A percentile compares a stretch with the other conserved stretches of the same genome.
phyloP scores from a whole-genome alignment of 805 yeast species.

The Candida patagonica region DNA sequence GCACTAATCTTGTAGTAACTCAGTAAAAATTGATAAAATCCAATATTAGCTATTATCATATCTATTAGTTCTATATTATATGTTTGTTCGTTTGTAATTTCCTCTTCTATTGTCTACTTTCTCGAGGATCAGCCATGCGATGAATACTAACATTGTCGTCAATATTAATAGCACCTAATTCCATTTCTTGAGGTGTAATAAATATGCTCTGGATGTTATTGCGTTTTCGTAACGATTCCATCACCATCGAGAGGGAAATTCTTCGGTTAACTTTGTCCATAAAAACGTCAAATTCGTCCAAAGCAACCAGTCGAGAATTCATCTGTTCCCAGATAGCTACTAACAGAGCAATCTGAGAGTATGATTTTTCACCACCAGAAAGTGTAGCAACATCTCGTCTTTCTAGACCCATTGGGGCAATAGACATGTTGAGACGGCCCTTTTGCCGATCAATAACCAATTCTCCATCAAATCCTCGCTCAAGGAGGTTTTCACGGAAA shows the following conservation, averaged over 20 bases:
- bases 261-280: conserved; percentile 92
- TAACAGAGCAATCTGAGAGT: conserved; percentile 79
- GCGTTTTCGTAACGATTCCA: conserved; percentile 54
- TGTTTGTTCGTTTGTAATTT: background rate
- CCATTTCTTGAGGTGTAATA: conserved; percentile 89
- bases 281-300: conserved; percentile 93
- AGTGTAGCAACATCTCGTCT: conserved; percentile 69
- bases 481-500: conserved; percentile 32
- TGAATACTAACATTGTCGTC: conserved; percentile 41
- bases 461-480: conserved; percentile 65
- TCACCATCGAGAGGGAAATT: conserved; percentile 64
- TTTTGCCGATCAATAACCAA: conserved; percentile 49
- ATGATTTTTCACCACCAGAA: conserved; percentile 96
- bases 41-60: background rate
- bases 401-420: conserved; percentile 34
- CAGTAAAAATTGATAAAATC: background rate
- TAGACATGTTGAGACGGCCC: conserved; percentile 20
- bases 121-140: conserved; percentile 27
- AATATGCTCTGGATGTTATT: conserved; percentile 64
- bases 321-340: conserved; percentile 89
- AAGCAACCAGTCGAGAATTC: conserved; percentile 78
- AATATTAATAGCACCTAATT: conserved; percentile 39
- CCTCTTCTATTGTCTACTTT: conserved; percentile 10
- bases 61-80: background rate
- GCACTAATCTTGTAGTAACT: too few relatives aligned